Conservation (phyloP, 2,329 filamentous ascomycete species). For the Myotisia sp. region DNA sequence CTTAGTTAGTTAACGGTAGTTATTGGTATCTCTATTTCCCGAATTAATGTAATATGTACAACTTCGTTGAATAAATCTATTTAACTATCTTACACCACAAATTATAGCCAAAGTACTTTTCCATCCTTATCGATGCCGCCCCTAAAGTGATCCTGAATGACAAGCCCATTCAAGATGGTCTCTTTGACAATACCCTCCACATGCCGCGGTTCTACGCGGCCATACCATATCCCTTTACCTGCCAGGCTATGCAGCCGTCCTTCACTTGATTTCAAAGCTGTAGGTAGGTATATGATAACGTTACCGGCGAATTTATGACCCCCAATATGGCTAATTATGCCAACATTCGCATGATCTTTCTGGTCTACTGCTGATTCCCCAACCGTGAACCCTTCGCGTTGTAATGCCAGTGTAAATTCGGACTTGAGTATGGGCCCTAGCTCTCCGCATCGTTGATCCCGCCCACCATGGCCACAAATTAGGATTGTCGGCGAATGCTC, state of each 20-base stretch:
- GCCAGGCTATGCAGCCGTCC: slow-evolving; percentile 17
- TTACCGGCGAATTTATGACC: slow-evolving; percentile 95
- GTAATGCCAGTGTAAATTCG: slow-evolving; percentile 47
- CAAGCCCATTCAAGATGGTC: slow-evolving; percentile 74
- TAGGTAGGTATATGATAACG: slow-evolving; percentile 62
- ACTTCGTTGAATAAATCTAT: too few species aligned
- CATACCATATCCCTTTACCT: slow-evolving; percentile 60
- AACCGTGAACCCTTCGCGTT: slow-evolving; percentile 18
- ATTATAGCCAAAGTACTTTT: slow-evolving; percentile 49
- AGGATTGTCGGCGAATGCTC: slow-evolving; percentile 47
- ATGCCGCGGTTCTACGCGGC: slow-evolving; percentile 66
- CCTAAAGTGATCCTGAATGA: slow-evolving; percentile 66
- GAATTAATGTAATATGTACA: too few species aligned
- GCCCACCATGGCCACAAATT: slow-evolving; percentile 72
- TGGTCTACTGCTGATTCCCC: slow-evolving; percentile 16
- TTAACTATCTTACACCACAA: not conserved
- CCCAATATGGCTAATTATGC: slow-evolving; percentile 63
- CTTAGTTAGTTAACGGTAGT: too few species aligned
- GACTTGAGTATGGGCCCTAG: slow-evolving; percentile 57
- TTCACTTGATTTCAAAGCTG: slow-evolving; percentile 15
- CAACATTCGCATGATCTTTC: slow-evolving; percentile 25
- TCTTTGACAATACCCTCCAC: slow-evolving; percentile 80
- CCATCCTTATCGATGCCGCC: slow-evolving; percentile 70
- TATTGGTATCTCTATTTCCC: too few species aligned
- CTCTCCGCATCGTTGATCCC: slow-evolving; percentile 70